phyloP scores from a whole-genome alignment of 169 alveolate genomes.

The Plasmodium cynomolgi region DNA sequence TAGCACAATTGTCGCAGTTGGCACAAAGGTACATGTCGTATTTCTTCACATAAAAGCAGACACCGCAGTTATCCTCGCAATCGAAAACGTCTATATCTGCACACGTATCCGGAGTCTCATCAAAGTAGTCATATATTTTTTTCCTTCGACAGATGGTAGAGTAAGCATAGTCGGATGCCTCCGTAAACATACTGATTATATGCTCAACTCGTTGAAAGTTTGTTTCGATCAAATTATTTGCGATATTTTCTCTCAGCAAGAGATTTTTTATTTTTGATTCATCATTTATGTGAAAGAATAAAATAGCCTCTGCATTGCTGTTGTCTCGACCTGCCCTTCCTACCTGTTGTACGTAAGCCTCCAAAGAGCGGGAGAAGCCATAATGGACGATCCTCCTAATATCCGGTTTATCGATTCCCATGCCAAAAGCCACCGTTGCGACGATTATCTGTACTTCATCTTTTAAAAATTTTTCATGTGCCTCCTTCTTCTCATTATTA shows the following conservation, averaged over 20 bases:
- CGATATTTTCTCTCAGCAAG: conserved; percentile 43
- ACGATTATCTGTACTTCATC: conserved; percentile 94
- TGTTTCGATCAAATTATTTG: conserved; percentile 37
- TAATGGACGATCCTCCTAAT: conserved; percentile 98
- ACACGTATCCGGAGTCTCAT: conserved; percentile 26
- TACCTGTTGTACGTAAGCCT: conserved; percentile 97
- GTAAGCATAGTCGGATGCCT: conserved; percentile 67
- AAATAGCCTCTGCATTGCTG: conserved; percentile 61
- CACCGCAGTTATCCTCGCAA: conserved; percentile 12
- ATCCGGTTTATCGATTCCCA: conserved; percentile 99
- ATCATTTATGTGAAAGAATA: conserved; percentile 64
- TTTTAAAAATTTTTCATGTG: conserved; percentile 92
- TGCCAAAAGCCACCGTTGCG: conserved; percentile 99
- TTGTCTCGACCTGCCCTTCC: conserved; percentile 97
- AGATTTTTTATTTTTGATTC: conserved; percentile 55
- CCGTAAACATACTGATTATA: conserved; percentile 62
- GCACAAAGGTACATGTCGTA: conserved; percentile 43
- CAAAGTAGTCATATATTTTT: conserved; percentile 68
- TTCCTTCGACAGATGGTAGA: conserved; percentile 60
- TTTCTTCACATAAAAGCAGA: conserved; percentile 52
- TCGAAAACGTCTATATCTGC: conserved; percentile 32
- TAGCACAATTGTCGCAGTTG: conserved; percentile 50
- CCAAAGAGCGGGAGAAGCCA: conserved; percentile 97
- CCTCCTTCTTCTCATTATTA: conserved; percentile 78
- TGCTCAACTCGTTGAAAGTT: conserved; percentile 65